phyloP scores from a whole-genome alignment of 2,329 filamentous ascomycete species.

The Pseudopithomyces maydicus region DNA sequence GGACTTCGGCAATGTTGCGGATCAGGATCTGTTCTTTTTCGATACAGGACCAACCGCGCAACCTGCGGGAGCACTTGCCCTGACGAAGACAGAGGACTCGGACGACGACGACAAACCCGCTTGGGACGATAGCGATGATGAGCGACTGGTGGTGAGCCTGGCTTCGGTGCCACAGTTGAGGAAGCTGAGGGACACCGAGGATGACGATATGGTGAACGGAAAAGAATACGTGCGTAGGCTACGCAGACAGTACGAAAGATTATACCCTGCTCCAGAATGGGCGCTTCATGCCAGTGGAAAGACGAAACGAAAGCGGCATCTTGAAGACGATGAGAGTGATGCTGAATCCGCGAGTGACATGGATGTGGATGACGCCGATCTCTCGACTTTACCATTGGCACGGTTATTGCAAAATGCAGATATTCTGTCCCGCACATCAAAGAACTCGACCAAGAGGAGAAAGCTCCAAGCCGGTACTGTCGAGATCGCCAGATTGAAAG shows the following conservation, averaged over 20 bases:
- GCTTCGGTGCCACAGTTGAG: slow-evolving; percentile 75
- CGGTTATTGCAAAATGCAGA: slow-evolving; percentile 77
- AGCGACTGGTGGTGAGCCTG: slow-evolving; percentile 81
- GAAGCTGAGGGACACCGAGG: slow-evolving; percentile 80
- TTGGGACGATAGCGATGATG: slow-evolving; percentile 97
- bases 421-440: slow-evolving; percentile 63
- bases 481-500: slow-evolving; percentile 86
- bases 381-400: slow-evolving; percentile 78
- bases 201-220: slow-evolving; percentile 84
- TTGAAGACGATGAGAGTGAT: slow-evolving; percentile 47
- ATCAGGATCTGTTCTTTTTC: slow-evolving; percentile 84
- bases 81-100: slow-evolving; percentile 47
- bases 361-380: slow-evolving; percentile 51
- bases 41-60: slow-evolving; percentile 65
- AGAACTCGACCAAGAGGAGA: slow-evolving; percentile 61
- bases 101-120: slow-evolving; percentile 58
- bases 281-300: slow-evolving; percentile 53
- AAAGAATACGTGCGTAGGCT: slow-evolving; percentile 83
- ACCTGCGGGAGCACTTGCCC: slow-evolving; percentile 46
- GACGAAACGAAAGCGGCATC: slow-evolving; percentile 53
- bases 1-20: slow-evolving; percentile 68
- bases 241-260: slow-evolving; percentile 73
- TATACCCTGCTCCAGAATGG: slow-evolving; percentile 68
- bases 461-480: slow-evolving; percentile 85
- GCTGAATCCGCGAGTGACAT: slow-evolving; percentile 62